These are phyloP conservation scores for Mycena venus DNA, from an alignment of 768 basidiomycete genomes.

Conservation along the genomic window DNA sequence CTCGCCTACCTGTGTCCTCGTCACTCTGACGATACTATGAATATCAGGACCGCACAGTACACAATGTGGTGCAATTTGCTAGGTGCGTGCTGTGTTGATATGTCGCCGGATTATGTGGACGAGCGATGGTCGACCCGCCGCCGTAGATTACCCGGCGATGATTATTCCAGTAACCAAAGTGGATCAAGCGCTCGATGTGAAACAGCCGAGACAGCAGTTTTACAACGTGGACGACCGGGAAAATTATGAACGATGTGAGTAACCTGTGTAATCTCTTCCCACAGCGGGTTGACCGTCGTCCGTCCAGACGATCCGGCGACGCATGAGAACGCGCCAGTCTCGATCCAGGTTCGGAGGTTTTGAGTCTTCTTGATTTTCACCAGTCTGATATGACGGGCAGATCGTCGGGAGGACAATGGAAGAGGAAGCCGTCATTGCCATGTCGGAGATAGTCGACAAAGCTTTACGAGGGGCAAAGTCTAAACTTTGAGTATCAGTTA, in stretches of 20 bases:
- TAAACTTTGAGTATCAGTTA: not conserved
- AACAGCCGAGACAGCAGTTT: constrained; percentile 61
- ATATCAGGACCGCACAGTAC: not conserved
- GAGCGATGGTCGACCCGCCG: too few species aligned
- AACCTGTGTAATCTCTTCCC: not conserved
- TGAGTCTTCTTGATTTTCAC: too few species aligned
- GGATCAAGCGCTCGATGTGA: constrained; percentile 65
- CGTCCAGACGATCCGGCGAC: constrained; percentile 18
- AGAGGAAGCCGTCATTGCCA: constrained; percentile 80
- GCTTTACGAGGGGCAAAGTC: constrained; percentile 54
- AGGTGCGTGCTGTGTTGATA: too few species aligned
- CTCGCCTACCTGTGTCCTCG: not conserved
- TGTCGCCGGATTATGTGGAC: too few species aligned
- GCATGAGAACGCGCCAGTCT: constrained; percentile 67
- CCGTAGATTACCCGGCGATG: constrained; percentile 47
- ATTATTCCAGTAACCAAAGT: constrained; percentile 77
- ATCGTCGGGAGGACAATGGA: constrained; percentile 78
- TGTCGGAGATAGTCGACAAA: constrained; percentile 74
- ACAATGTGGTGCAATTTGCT: constrained; percentile 21
- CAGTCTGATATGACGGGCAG: too few species aligned
- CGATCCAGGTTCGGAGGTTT: constrained; percentile 64
- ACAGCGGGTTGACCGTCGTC: not conserved
- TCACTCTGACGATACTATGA: not conserved
- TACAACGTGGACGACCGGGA: constrained; percentile 60
- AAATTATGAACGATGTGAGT: constrained; percentile 43